Evolutionary conservation across 1,284 basidiomycete genomes (phyloP).

Genomic region (Trichosporon sp.): DNA sequence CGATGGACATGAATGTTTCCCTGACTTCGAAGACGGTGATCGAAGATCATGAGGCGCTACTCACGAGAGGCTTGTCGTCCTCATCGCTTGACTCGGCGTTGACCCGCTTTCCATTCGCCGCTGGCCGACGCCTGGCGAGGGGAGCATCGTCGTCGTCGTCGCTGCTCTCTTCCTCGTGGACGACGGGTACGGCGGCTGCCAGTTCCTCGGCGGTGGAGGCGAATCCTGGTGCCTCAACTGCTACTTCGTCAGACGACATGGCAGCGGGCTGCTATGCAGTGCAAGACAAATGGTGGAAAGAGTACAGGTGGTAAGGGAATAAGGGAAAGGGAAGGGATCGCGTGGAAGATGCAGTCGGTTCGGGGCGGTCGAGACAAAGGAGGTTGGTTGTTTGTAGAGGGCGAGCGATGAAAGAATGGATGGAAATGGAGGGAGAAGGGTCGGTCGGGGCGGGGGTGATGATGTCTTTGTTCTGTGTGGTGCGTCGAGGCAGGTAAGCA

Average conservation of each 20-base stretch:
- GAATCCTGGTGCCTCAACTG: slow-evolving; percentile 13
- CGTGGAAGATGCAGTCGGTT: neutral
- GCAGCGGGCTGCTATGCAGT: neutral
- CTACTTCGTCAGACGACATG: slow-evolving; percentile 5
- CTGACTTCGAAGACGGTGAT: neutral
- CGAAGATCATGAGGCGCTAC: slow-evolving; percentile 12
- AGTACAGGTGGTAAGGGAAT: neutral
- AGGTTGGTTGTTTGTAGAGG: neutral
- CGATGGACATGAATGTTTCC: neutral
- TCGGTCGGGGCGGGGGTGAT: slow-evolving; percentile 1
- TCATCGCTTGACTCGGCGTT: slow-evolving; percentile 26
- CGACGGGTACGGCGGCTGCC: slow-evolving; percentile 14
- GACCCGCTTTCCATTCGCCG: slow-evolving; percentile 25
- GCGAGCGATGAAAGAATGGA: neutral
- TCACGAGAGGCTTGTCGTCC: slow-evolving; percentile 45
- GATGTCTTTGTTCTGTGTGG: neutral
- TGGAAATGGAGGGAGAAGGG: neutral
- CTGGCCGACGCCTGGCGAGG: slow-evolving; percentile 18
- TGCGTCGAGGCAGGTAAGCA: no score
- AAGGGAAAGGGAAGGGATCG: neutral
- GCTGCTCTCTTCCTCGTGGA: slow-evolving; percentile 9
- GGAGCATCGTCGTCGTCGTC: slow-evolving; percentile 20
- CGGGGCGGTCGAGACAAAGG: neutral
- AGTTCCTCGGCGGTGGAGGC: slow-evolving; percentile 10
- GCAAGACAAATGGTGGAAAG: neutral